phyloP scores from a whole-genome alignment of 2,329 filamentous ascomycete genomes.

The Triangularia verruculosa region DNA sequence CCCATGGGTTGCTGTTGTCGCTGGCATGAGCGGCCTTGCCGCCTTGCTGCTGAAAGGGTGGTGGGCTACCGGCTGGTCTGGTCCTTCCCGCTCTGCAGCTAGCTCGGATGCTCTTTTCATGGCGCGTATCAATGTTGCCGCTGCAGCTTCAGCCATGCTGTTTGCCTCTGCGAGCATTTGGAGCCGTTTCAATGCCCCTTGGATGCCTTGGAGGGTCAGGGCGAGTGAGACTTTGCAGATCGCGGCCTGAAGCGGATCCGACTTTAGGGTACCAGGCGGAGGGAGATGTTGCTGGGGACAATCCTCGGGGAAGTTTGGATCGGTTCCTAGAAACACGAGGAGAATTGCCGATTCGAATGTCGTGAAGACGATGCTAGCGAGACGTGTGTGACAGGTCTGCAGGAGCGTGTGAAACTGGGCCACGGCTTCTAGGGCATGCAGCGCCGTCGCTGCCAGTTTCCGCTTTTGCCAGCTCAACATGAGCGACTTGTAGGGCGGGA shows the following conservation, averaged over 20 bases:
- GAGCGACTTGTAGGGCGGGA: not conserved
- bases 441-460: not conserved
- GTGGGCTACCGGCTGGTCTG: not conserved
- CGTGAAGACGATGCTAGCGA: not conserved
- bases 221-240: not conserved
- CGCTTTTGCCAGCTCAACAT: slow-evolving; percentile 5
- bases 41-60: not conserved
- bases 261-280: not conserved
- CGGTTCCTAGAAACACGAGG: not conserved
- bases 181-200: not conserved
- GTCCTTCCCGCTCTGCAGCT: not conserved
- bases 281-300: not conserved
- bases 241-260: not conserved
- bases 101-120: not conserved
- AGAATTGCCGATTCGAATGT: not conserved
- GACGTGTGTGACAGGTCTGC: not conserved
- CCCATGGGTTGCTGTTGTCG: not conserved
- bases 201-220: not conserved
- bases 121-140: not conserved
- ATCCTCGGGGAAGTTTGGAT: not conserved
- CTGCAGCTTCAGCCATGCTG: not conserved
- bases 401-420: not conserved
- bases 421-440: not conserved
- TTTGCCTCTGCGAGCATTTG: not conserved
- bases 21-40: not conserved